phyloP scores from a whole-genome alignment of 2,329 filamentous ascomycete species.

The Hyphodiscus sp. region DNA sequence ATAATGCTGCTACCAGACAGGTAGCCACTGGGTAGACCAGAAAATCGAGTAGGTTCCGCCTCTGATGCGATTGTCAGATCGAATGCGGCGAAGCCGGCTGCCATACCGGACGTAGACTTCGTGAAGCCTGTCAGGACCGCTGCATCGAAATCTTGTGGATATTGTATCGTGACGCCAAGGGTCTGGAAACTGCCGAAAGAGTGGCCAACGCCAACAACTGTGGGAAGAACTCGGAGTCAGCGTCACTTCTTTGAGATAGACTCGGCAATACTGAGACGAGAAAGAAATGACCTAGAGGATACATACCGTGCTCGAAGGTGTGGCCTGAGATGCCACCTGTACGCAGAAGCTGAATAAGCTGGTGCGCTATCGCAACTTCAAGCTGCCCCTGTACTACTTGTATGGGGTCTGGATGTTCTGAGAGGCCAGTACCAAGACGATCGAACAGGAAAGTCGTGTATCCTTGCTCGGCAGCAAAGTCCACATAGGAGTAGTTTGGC shows the following conservation, averaged over 20 bases:
- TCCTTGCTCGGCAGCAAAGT: constrained; percentile 38
- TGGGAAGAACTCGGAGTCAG: not conserved
- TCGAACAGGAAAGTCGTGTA: constrained; percentile 13
- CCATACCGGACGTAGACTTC: not conserved
- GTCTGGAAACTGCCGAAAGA: constrained; percentile 9
- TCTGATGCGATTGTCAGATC: too few relatives aligned
- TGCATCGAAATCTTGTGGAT: constrained; percentile 6
- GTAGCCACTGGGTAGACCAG: not conserved
- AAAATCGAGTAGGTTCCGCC: too few relatives aligned
- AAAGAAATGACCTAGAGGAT: constrained; percentile 17
- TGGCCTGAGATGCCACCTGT: not conserved
- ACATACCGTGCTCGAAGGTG: constrained; percentile 7
- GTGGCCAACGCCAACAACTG: constrained; percentile 10
- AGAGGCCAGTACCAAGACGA: not conserved
- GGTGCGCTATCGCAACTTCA: not conserved
- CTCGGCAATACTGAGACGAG: constrained; percentile 6
- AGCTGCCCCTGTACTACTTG: not conserved
- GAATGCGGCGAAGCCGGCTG: too few relatives aligned
- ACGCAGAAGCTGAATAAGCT: constrained; percentile 10
- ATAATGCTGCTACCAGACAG: too few relatives aligned
- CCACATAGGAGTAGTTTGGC: constrained; percentile 50
- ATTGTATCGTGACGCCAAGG: constrained; percentile 1
- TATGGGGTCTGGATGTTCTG: constrained; percentile 1
- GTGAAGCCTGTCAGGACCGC: constrained; percentile 8
- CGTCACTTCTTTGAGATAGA: too few relatives aligned